phyloP scores from a whole-genome alignment of 139 green algal genomes.

The Nannochloris sp. region DNA sequence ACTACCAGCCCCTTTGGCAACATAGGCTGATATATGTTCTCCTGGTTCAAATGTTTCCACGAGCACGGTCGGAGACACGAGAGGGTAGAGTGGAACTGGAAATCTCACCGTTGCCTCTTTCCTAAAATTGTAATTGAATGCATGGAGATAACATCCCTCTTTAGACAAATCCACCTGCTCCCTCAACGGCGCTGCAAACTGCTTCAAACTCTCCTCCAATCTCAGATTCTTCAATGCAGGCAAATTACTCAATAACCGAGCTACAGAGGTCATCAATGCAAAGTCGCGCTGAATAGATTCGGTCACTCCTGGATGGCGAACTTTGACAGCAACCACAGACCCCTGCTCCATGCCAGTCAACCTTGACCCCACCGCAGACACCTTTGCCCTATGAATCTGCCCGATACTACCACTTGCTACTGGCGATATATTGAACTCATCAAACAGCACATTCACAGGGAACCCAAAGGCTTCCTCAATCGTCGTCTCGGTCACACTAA shows the following conservation, averaged over 20 bases:
- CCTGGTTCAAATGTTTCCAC: slow-evolving; percentile 94
- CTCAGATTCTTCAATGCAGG: slow-evolving; percentile 50
- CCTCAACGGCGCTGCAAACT: slow-evolving; percentile 93
- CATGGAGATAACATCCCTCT: slow-evolving; percentile 79
- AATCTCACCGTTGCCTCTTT: slow-evolving; percentile 60
- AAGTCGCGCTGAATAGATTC: slow-evolving; percentile 87
- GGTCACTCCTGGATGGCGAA: slow-evolving; percentile 82
- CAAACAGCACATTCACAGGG: slow-evolving; percentile 71
- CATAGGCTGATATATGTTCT: slow-evolving; percentile 58
- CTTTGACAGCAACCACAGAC: slow-evolving; percentile 80
- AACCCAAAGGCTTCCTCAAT: slow-evolving; percentile 59
- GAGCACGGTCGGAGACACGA: slow-evolving; percentile 71
- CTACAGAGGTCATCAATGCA: slow-evolving; percentile 79
- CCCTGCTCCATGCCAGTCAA: slow-evolving; percentile 36
- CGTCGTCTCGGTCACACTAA: slow-evolving; percentile 20
- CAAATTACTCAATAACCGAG: slow-evolving; percentile 36
- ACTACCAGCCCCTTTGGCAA: slow-evolving; percentile 19
- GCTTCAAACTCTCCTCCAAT: slow-evolving; percentile 82
- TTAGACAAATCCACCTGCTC: slow-evolving; percentile 88
- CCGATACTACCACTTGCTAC: slow-evolving; percentile 89
- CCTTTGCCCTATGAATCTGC: slow-evolving; percentile 69
- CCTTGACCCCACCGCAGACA: slow-evolving; percentile 45
- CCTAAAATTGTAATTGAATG: slow-evolving; percentile 95
- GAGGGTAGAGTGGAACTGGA: slow-evolving; percentile 84
- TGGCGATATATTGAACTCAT: slow-evolving; percentile 65